Evolutionary conservation across 768 basidiomycete species (phyloP), one percentile per base, ranked within the genome.

Genomic region (Suillus brevipes): DNA sequence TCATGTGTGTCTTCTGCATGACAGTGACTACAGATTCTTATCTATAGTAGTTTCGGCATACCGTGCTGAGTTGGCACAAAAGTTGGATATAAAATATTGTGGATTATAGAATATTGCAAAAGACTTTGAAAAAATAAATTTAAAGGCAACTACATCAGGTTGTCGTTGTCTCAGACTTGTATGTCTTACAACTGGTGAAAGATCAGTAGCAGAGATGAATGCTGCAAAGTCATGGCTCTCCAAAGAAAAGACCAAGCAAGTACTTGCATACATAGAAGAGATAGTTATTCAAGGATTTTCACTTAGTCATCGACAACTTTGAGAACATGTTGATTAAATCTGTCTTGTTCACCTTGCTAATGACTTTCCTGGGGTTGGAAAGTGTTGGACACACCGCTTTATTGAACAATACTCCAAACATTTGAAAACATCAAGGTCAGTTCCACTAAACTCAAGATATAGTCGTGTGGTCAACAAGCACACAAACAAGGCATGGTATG

Each of bases 381-480:
- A 73, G 50, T 71, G 78, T 25, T 83, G 79, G 80, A 76, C 76
- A 5, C 50, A 74, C 18, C 61, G 63, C 31, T 77, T 77, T 38
- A 55, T 73, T 5, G 63, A 69, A 61, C 73, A 73, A 65, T 72
- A 82, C 59, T 61, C 62, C 1, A 63, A 78, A 25, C 40, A 56
- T 6, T 65, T 83, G 14, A 66, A 73, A 23, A 68, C 66, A 31
- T 76, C 68, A 55, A 75, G 75, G 72, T 69, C 77, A 20, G 60
- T 62, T 37, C 66, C 75, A 7, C 74, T 83, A 0, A 78, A 83
- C 43, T 67, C 68, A 36, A 72, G 75, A 49, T 68, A 74, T 31
- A 80, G 75, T 0, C 68, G 63, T 9, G 79, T 79, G 20, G 78
- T 79, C 9, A 84, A 83, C 63, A 72, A 74, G 8, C 45, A 64